Evolutionary conservation across 2,329 filamentous ascomycete genomes (phyloP), one percentile per base, ranked within the genome.

Genomic region (Colletotrichum camelliae): DNA sequence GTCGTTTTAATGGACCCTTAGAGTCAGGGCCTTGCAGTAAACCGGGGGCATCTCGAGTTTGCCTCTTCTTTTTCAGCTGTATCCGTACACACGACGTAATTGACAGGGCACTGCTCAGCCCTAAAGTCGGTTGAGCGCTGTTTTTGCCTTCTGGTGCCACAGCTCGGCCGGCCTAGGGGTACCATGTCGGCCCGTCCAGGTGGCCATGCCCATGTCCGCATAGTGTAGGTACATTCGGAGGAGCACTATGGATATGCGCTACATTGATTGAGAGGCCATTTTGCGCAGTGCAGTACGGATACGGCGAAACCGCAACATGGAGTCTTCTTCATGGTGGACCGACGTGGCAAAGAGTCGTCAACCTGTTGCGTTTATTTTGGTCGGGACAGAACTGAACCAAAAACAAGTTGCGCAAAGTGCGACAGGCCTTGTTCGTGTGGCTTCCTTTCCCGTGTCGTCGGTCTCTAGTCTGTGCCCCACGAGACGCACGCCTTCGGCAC

Each of bases 91-190:
- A 37, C 61, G 48, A 76, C 60, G 60, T 61, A 75, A 57, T 61
- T n/a, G 27, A 58, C 66, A 62, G 37, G 60, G 74, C 52, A 58
- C 16, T 55, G 31, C 60, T 76, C 74, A 76, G 71, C 74, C 74
- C 74, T 76, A 75, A 75, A 31, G 18, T 60, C 52, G 71, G 60
- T 39, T 62, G 24, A 39, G 16, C 70, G 31, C 58, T 33, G 60
- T 35, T 57, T 68, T 65, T 66, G 31, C 27, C n/a, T 62, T 48
- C 8, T 33, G 48, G 58, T 39, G 66, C 60, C 48, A 62, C 31
- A 21, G 37, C 65, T 66, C 39, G 13, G 21, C 16, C 31, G n/a
- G 52, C 57, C 15, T 62, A 61, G 71, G 74, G 58, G 18, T 29
- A 18, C 70, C 43, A 43, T 67, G 69, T 68, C 69, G 27, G 43